Percentiles rank a stretch among this genome's conserved stretches.
phyloP scores from a whole-genome alignment of 768 basidiomycete genomes.

The Trametes cingulata region DNA sequence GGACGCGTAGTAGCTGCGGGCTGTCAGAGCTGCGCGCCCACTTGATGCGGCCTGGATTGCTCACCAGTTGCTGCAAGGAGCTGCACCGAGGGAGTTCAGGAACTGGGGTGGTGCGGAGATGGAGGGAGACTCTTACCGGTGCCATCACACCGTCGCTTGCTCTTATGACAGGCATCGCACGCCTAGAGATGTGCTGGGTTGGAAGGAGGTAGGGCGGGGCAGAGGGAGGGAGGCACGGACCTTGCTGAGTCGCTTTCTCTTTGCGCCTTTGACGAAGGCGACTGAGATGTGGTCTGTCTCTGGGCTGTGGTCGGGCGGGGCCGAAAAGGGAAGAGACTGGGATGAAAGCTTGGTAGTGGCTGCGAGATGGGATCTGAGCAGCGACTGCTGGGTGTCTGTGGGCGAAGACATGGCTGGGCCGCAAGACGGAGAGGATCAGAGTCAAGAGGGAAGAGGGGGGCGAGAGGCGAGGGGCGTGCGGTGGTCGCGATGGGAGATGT shows the following conservation, averaged over 20 bases:
- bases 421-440: background rate
- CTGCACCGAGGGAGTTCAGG: conserved; percentile 34
- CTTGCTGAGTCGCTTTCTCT: conserved; percentile 56
- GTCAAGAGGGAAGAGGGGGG: background rate
- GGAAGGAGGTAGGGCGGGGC: background rate
- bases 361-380: background rate
- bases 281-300: conserved; percentile 35
- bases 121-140: conserved; percentile 51
- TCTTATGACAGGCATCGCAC: conserved; percentile 84
- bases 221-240: conserved; percentile 28
- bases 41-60: conserved; percentile 14
- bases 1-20: conserved; percentile 71
- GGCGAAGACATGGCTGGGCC: conserved; percentile 10
- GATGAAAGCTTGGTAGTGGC: conserved; percentile 1
- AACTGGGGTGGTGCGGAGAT: background rate
- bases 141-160: conserved; percentile 82
- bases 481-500: background rate
- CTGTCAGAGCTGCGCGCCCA: conserved; percentile 17
- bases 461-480: background rate
- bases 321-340: conserved; percentile 4
- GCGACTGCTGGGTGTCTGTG: conserved; percentile 3
- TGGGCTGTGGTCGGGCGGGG: conserved; percentile 18
- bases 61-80: conserved; percentile 82
- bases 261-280: conserved; percentile 53
- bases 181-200: conserved; percentile 41